Base-by-base conservation (phyloP, 768 basidiomycete genomes). In the Punctularia strigosozonata region DNA sequence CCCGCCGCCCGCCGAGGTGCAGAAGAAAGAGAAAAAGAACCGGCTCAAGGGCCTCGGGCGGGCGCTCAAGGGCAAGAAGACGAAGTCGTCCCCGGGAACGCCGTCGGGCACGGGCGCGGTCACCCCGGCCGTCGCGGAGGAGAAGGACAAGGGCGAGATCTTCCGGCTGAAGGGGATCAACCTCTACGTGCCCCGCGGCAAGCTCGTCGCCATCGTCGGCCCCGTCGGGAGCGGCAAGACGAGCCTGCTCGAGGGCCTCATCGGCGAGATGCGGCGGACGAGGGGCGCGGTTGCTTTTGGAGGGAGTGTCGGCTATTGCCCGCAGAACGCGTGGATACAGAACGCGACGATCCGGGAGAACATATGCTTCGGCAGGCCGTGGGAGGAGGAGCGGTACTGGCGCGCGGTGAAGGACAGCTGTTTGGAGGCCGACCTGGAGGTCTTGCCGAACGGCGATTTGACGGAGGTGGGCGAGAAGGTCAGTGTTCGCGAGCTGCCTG, bases 271-370 rank as follows among this genome's bases (percentile, higher is more conserved):
- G 89, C 65, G 80, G 42, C 66, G 67, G 46, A 77, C 73, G 1
- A 54, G 60, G 10, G 88, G 88, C 2, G 68, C 59, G 6, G 72
- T 86, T 26, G 65, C 62, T 23, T 85, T 90, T 50, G 80, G 85
- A 41, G 86, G 82, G 0, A 71, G 73, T 7, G 71, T 89, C 7
- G 78, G 77, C 1, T 88, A 91, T 55, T 91, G 85, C 48, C 77
- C 80, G 13, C 91, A 97, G 53, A 78, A 68, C 31, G 81, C 90
- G 8, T 95, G 90, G 89, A 92, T 97, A 42, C 86, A 90, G 75
- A 83, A 87, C 55, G 73, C 86, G 1, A 92, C 89, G 0, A 73
- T 92, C 24, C 70, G 87, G 37, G 88, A 94, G 32, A 95, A 94
- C 49, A 75, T 95, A 39, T 77, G 82, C 46, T 95, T 95, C 42